These are phyloP conservation scores for Claviceps arundinis DNA, from an alignment of 2,329 filamentous ascomycete genomes.

Conservation along the genomic window DNA sequence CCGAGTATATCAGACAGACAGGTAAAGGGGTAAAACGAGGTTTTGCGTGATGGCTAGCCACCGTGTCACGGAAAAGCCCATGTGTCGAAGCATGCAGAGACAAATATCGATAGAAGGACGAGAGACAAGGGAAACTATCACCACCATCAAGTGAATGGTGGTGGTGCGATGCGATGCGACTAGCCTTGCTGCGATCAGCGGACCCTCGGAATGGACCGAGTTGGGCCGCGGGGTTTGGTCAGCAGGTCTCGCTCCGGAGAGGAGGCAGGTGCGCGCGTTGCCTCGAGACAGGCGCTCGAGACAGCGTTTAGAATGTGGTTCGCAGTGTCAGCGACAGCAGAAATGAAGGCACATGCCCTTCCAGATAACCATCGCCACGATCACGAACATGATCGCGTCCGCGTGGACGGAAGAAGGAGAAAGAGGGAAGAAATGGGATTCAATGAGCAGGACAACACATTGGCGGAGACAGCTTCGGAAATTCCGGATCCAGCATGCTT, in stretches of 20 bases:
- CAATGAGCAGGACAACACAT: no score
- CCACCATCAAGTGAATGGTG: neutral
- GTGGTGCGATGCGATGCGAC: conserved; percentile 2
- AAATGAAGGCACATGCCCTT: no score
- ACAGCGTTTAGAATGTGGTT: no score
- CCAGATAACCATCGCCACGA: no score
- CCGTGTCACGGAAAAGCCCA: conserved; percentile 2
- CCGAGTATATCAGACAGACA: neutral
- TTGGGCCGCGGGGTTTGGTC: conserved; percentile 7
- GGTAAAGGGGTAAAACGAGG: neutral
- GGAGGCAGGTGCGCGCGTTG: neutral
- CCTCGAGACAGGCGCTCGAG: neutral
- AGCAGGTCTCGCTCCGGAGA: conserved; percentile 4
- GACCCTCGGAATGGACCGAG: conserved; percentile 3
- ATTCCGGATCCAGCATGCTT: no score
- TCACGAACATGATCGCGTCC: no score
- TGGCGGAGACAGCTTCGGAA: no score
- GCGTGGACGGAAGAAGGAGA: no score
- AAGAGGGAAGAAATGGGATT: no score
- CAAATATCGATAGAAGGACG: neutral
- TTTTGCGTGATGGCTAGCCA: conserved; percentile 1
- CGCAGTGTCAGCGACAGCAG: no score
- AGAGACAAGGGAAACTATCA: neutral
- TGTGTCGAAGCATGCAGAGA: conserved; percentile 2
- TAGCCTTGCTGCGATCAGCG: conserved; percentile 6